Base-by-base conservation (phyloP, 2,329 filamentous ascomycete species). In the Colletotrichum tamarilloi region DNA sequence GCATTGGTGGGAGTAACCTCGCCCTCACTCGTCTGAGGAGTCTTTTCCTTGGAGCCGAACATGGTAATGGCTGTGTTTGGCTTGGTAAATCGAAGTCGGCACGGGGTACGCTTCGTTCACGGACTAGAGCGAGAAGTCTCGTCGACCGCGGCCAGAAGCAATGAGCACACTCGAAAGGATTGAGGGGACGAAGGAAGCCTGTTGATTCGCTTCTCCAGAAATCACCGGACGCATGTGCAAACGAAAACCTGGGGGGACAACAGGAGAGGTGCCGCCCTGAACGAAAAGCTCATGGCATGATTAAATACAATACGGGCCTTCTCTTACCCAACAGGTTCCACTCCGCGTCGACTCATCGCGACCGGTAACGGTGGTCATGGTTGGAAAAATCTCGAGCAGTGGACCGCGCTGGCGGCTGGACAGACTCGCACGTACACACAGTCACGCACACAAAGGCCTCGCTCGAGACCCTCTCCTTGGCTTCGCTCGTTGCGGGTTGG, bases 41-140 rank as follows among this genome's bases (percentile, higher is more conserved):
- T 49, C 66, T 73, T 73, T 46, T 73, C 70, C 58, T 73, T 73
- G 66, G 70, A 69, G 59, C 70, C 60, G 70, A 73, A 73, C 70
- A 73, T 73, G 66, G 26, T 52, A 59, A 24, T 35, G 38, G 5
- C 7, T 8, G 8, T 24, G 5, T 30, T 16, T 49, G 19, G 56
- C 26, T 8, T 5, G 56, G 19, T 24, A 11, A 22, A 9, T 24
- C 46, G 26, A n/a, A 49, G 16, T 49, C 42, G 19, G 42, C 42
- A 49, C 42, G 19, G 42, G 42, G 19, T 8, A 58, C 56, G 56
- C 14, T 56, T 60, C 55, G 64, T 59, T 67, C 56, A 60, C 64
- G 59, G 64, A 67, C 65, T 28, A 53, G 56, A 53, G 24, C 26
- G 4, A 16, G n/a, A 55, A 68, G 65, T 62, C 57, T 68, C 65